Evolutionary conservation across 2,329 filamentous ascomycete genomes (phyloP), one percentile per base, ranked within the genome.

Genomic region (Aspergillus sp.): DNA sequence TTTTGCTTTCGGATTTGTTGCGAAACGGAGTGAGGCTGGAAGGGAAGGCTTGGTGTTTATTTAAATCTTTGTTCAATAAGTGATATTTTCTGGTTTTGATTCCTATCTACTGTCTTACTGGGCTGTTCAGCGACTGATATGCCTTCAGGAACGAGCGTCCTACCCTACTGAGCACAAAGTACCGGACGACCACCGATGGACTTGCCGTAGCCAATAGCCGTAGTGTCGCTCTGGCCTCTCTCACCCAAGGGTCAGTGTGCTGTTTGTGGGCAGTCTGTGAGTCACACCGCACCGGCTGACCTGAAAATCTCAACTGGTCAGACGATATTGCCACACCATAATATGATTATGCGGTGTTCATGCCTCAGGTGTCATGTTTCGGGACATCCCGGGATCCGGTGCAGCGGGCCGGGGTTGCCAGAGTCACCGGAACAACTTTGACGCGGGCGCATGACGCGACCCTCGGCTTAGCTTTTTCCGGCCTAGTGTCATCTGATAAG

Each of bases 401-500:
- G 17, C 7, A 19, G 10, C 37, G 9, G 37, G 22, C 15, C 10
- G 25, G 25, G 25, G 25, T 30, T 30, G 10, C 10, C 25, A 30
- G 25, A 30, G 25, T 30, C 25, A 30, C 15, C 37, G 37, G 37
- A 39, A 19, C 5, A 39, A 39, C 9, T 1, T 20, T 19, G 10
- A 39, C 10, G 17, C 37, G 15, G 17, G 17, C 5, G 5, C 37
- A 39, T 39, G 17, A 39, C 37, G 19, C 22, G 37, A 39, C 17
- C 37, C 17, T 39, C 37, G 37, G 37, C 12, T 39, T 49, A 49
- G 27, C 49, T 37, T 3, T 15, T 13, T 43, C 7, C 5, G 32
- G 44, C n/a, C 23, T 59, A 53, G 53, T 44, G 35, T 25, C 35
- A 67, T 67, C 64, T 58, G 64, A 67, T 67, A 66, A 67, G 64